Base-by-base conservation (phyloP, 1,284 basidiomycete species). In the Puccinia hordei region DNA sequence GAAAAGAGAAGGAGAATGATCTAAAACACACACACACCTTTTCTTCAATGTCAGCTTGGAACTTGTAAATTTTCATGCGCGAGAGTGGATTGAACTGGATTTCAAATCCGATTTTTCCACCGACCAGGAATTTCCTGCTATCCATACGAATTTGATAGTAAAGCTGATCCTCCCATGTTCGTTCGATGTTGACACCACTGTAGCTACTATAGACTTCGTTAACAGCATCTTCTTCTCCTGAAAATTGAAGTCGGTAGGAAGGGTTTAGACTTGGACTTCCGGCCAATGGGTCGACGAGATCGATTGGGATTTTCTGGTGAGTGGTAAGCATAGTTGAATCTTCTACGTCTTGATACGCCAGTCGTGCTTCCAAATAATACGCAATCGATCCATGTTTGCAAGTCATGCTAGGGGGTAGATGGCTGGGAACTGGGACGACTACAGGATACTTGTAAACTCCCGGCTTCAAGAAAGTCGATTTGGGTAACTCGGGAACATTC, bases 71-170 rank as follows among this genome's bases (percentile, higher is more conserved):
- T 33, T 69, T 69, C 44, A 69, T 69, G 6, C 44, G 44, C 10
- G 66, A 69, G 44, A 69, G 66, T 22, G 66, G 44, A 51, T 69
- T 69, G 66, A 69, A 69, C 44, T 69, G 66, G 30, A 69, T 69
- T 69, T 69, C 66, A 17, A 69, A 69, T n/a, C 41, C 44, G 44
- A 69, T 69, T 13, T 69, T 69, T 49, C 66, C 66, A 24, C 66
- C 66, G 41, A 51, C 30, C 46, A 69, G 10, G 30, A 69, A 69
- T 49, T 69, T 69, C 46, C 66, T 46, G 27, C 38, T 69, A 69
- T 69, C 66, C 66, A 69, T 49, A 5, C 66, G 66, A 24, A 69
- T 69, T 49, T 69, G 66, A 30, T 69, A 69, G 44, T 69, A 69
- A 30, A 69, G 66, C 17, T 69, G 66, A 22, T 69, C 66, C 44